Base-by-base conservation (phyloP, 179 eudicot species). In the Dionaea muscipula region DNA sequence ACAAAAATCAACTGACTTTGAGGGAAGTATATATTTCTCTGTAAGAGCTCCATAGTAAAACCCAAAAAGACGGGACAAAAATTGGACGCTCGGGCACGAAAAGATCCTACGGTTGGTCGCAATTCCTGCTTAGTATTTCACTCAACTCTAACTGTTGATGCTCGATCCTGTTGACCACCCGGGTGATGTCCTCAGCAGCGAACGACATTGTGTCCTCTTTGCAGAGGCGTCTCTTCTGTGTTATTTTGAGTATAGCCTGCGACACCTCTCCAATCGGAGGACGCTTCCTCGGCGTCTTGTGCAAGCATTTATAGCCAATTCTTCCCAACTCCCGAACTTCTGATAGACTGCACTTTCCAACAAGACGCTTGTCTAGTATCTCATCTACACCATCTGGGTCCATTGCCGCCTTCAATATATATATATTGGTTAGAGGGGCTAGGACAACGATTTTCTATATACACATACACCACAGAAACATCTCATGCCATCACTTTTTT, bases 341-440 rank as follows among this genome's bases (percentile, higher is more conserved):
- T 72, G 73, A 72, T 0, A 64, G 57, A 50, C 71, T 72, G 71
- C 87, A 84, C 52, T 53, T 62, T 44, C 86, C 97, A 4, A 50
- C 67, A 7, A 90, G 78, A 58, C 67, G 64, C 51, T 77, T 71
- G 75, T 90, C 97, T 2, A 90, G 75, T 47, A 90, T 90, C 57
- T 90, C 97, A 55, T 90, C 97, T 8, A 86, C 75, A 13, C 97
- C 97, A 62, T 86, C 97, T 3, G 77, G 65, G 60, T 94, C 87
- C 95, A 86, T 81, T 59, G 72, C 73, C 4, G 94, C 97, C 97
- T 86, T 54, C 12, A 47, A 49, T 27, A 48, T 35, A 38, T 20
- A 17, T 4, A 59, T 6, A n/a, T 14, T 1, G 10, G 22, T 44
- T 44, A 44, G 48, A 2, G 35, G 10, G 5, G 35, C 5, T 31